Evolutionary conservation across 768 basidiomycete genomes (phyloP).

Genomic region (Pholiota molesta): DNA sequence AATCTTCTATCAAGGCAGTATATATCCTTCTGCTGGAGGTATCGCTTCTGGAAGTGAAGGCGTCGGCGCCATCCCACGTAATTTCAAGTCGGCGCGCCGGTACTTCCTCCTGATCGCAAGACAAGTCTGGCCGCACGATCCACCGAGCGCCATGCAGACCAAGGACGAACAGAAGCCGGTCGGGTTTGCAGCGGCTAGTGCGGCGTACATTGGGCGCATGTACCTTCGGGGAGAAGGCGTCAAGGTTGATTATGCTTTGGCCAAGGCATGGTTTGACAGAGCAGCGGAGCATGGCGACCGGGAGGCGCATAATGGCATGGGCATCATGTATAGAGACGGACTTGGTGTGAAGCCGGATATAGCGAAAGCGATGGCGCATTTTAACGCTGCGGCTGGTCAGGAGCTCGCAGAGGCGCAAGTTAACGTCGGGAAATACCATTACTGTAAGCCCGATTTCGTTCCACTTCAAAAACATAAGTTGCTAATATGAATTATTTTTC

Average conservation of each 20-base stretch:
- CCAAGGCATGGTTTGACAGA: constrained; percentile 94
- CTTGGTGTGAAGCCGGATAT: constrained; percentile 68
- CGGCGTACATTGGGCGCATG: constrained; percentile 93
- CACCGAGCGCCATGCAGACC: constrained; percentile 52
- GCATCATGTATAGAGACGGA: constrained; percentile 92
- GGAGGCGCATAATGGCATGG: constrained; percentile 88
- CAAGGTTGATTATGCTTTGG: constrained; percentile 69
- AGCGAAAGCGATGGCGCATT: constrained; percentile 65
- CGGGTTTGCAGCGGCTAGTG: constrained; percentile 76
- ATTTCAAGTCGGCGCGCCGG: constrained; percentile 71
- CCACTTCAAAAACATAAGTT: constrained; percentile 15
- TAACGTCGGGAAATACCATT: constrained; percentile 84
- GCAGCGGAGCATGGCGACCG: constrained; percentile 80
- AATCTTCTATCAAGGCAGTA: constrained; percentile 94
- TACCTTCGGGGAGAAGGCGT: constrained; percentile 92
- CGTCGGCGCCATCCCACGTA: constrained; percentile 85
- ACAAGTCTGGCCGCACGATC: constrained; percentile 87
- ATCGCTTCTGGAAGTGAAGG: constrained; percentile 88
- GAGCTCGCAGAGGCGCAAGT: constrained; percentile 94
- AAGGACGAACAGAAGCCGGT: constrained; percentile 57
- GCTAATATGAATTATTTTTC: not conserved
- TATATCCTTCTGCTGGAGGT: constrained; percentile 80
- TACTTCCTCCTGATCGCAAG: constrained; percentile 89
- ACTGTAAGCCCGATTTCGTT: constrained; percentile 24
- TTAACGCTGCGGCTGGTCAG: constrained; percentile 78